Evolutionary conservation across 2,329 filamentous ascomycete species (phyloP).

Genomic region (Aspergillus quadrilineatus): DNA sequence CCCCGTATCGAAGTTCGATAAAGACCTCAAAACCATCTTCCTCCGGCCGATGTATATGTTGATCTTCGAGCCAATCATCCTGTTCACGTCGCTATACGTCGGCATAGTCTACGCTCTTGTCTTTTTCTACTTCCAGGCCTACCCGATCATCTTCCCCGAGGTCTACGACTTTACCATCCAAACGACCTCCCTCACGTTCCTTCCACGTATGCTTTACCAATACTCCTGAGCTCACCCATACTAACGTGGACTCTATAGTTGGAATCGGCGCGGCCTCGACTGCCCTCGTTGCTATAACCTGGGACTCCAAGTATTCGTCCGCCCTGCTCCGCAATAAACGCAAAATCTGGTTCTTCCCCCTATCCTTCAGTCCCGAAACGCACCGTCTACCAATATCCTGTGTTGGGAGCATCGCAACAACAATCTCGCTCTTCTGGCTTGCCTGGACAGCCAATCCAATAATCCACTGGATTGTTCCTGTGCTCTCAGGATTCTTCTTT

Average conservation of each 20-base stretch:
- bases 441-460: constrained; percentile 56
- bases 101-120: constrained; percentile 68
- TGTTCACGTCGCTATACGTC: constrained; percentile 68
- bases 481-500: constrained; percentile 61
- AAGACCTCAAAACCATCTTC: constrained; percentile 65
- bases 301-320: constrained; percentile 60
- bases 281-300: constrained; percentile 62
- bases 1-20: constrained; percentile 60
- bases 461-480: constrained; percentile 56
- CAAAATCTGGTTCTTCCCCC: constrained; percentile 54
- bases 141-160: constrained; percentile 66
- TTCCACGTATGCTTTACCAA: constrained; percentile 49
- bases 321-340: constrained; percentile 40
- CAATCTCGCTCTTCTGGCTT: constrained; percentile 54
- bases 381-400: constrained; percentile 70
- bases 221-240: not conserved
- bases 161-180: constrained; percentile 65
- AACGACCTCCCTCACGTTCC: constrained; percentile 65
- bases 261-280: constrained; percentile 62
- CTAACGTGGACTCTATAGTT: constrained; percentile 37
- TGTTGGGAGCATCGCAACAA: constrained; percentile 65
- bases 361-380: constrained; percentile 55
- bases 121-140: constrained; percentile 76
- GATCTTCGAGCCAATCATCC: constrained; percentile 69
- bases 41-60: constrained; percentile 72